Base-by-base conservation (phyloP, 2,329 filamentous ascomycete species). In the Phyllosticta citrichinensis region DNA sequence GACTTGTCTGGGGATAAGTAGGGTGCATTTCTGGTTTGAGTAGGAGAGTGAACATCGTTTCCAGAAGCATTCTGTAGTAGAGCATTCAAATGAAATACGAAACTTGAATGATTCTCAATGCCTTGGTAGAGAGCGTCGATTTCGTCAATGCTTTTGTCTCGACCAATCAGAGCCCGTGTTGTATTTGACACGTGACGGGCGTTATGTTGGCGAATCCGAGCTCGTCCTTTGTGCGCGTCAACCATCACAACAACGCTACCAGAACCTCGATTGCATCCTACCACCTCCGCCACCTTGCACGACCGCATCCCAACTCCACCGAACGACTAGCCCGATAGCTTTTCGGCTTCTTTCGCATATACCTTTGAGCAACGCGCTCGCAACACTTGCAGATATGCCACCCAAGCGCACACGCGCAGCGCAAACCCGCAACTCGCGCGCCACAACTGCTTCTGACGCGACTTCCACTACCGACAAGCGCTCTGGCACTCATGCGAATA, bases 1-100 rank as follows among this genome's bases (percentile, higher is more conserved):
- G 89, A 95, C 73, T 75, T 95, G 40, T 81, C 81, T 67, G 79
- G 78, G 8, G 67, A 58, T 14, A 5, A 52, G 55, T 61, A 57
- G 17, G 52, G 12, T 14, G 19, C 8, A 5, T 14, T 22, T 22
- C 11, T 5, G 0, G 11, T 40, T 17, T 14, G 3, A 5, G 1
- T 12, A 10, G 33, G 10, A 35, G 33, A 12, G 10, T 11, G 5
- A 14, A 10, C 33, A 17, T 3, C 11, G 33, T 40, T 14, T 9
- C 3, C 11, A 17, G 12, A 17, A 40, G 11, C 30, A 40, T 40
- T 14, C 5, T 40, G 5, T 12, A 40, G 12, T 40, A 17, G 10
- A 35, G 9, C 33, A 52, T 20, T 52, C 2, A 20, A 20, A 52
- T 52, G 2, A 3, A 2, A 52, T 20, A 3, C 17, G 2, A 52